Base-by-base conservation (phyloP, 1,284 basidiomycete species). In the Anthracocystis panici-leucophaei region DNA sequence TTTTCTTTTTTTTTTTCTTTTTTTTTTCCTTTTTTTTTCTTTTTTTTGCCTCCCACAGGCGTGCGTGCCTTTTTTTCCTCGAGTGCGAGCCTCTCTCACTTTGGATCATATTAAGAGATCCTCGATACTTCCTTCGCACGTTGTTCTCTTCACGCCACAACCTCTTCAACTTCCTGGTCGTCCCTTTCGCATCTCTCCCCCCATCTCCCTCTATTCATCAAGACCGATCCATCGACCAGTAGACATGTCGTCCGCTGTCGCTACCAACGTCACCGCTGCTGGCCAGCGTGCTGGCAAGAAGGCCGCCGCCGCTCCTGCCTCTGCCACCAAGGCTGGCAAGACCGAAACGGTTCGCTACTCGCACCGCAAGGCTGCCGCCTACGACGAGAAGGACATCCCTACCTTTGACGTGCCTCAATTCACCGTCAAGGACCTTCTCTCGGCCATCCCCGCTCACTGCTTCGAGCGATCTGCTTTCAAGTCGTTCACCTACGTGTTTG, bases 391-490 rank as follows among this genome's bases (percentile, higher is more conserved):
- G 54, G 77, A 82, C 51, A 77, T 86, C 29, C 74, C 80, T 50
- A 83, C 82, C 63, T 90, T 91, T 79, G 85, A 90, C 51, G 92
- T 94, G 68, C 93, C 93, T 40, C 91, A 93, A 86, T 88, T 94
- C 67, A 89, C 91, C 21, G 89, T 95, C 85, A 95, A 94, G 87
- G 92, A 95, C 82, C 87, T 97, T 66, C 89, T 97, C 57, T 90
- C 90, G 59, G 90, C 90, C 29, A 97, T 98, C 84, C 95, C 94
- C 12, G 85, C 92, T 6, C 94, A 96, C 87, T 98, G 96, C 88
- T 94, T 92, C 87, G 89, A 97, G 88, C 92, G 97, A 75, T 96
- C 93, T 0, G 92, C 94, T 1, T 79, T 96, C 83, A 89, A 89
- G 84, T 96, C 95, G 25, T 91, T 90, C n/a, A 80, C 89, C 67